Evolutionary conservation across 2,329 filamentous ascomycete species (phyloP).

Genomic region (Polytolypa hystricis): DNA sequence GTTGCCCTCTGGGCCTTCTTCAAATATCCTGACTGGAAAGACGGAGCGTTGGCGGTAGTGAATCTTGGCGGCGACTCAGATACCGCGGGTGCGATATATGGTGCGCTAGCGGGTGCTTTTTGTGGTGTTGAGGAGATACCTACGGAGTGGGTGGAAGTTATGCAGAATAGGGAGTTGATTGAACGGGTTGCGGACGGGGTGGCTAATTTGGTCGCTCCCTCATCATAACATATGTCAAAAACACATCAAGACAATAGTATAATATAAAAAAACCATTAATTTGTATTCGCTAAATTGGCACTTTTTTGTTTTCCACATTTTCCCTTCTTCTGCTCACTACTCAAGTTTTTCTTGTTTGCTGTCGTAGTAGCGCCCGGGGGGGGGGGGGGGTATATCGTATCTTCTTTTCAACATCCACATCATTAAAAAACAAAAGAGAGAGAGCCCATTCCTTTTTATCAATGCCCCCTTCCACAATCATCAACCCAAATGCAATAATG

Average conservation of each 20-base stretch:
- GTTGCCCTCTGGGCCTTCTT: conserved; percentile 35
- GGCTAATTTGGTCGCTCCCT: too few species aligned
- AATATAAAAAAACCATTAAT: too few species aligned
- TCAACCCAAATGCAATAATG: too few species aligned
- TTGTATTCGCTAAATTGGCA: too few species aligned
- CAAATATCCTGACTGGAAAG: conserved; percentile 24
- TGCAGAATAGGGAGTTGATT: conserved; percentile 18
- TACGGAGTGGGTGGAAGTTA: conserved; percentile 18
- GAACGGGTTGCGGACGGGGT: conserved; percentile 10
- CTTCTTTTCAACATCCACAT: conserved; percentile 1
- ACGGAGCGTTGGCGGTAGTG: conserved; percentile 30
- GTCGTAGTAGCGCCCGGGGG: too few species aligned
- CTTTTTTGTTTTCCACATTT: too few species aligned
- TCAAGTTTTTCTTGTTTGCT: too few species aligned
- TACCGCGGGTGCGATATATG: conserved; percentile 36
- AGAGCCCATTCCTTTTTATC: too few species aligned
- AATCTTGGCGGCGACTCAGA: conserved; percentile 36
- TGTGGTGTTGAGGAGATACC: conserved; percentile 29
- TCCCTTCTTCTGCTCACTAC: too few species aligned
- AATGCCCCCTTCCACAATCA: too few species aligned
- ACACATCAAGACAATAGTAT: too few species aligned
- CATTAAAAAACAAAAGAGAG: neutral
- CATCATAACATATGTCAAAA: too few species aligned
- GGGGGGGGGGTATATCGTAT: neutral
- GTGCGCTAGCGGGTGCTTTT: conserved; percentile 32